phyloP scores from a whole-genome alignment of 257 asterid genomes.

The Coffea eugenioides region DNA sequence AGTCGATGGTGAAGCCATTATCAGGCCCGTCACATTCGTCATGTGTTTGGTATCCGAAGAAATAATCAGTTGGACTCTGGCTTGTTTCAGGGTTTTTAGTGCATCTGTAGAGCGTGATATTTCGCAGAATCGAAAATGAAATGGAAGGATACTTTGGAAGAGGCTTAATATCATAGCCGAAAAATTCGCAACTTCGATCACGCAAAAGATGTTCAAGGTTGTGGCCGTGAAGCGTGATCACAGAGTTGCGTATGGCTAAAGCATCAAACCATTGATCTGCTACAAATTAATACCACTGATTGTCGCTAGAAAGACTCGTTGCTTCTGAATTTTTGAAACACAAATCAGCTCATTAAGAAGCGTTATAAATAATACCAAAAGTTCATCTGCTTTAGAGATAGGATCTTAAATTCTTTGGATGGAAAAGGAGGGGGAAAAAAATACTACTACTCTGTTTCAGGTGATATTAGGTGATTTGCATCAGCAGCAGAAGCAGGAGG shows the following conservation, averaged over 20 bases:
- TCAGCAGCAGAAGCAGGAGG: neutral
- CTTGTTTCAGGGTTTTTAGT: accelerated
- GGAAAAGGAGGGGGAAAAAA: too few species aligned
- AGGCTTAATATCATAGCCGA: neutral
- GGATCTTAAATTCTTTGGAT: neutral
- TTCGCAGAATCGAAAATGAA: constrained; percentile 6
- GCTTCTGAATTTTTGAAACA: too few species aligned
- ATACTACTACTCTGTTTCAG: neutral
- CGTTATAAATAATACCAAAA: too few species aligned
- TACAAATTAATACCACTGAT: neutral
- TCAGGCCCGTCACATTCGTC: neutral
- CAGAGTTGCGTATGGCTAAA: neutral
- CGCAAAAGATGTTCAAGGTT: neutral
- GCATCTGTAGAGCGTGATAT: constrained; percentile 30
- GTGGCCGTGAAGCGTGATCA: constrained; percentile 3
- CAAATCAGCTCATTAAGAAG: too few species aligned
- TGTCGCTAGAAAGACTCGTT: too few species aligned
- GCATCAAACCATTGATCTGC: constrained; percentile 7
- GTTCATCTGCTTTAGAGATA: too few species aligned
- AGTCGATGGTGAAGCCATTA: too few species aligned
- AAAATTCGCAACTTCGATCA: neutral
- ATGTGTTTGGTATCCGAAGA: neutral
- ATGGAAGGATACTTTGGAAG: constrained; percentile 12
- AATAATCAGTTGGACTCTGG: neutral
- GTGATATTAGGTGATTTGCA: neutral